These are phyloP conservation scores for Blastocystis sp. DNA, from an alignment of 352 stramenopile genomes.

Conservation along the genomic window DNA sequence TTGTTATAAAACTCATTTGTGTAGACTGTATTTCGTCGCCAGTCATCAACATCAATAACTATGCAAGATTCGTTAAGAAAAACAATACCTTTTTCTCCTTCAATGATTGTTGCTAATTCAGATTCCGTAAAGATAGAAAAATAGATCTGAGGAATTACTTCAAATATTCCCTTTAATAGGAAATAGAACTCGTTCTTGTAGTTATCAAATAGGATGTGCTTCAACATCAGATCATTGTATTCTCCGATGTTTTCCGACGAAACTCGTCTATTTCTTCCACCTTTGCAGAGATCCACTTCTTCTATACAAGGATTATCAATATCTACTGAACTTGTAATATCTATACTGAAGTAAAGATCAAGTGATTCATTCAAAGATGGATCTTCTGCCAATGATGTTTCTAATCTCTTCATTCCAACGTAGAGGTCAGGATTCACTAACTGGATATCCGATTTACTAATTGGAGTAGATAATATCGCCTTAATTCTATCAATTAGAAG, in stretches of 20 bases:
- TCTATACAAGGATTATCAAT: background rate
- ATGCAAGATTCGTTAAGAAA: background rate
- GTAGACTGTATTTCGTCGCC: constrained; percentile 23
- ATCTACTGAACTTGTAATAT: constrained; percentile 21
- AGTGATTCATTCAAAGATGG: background rate
- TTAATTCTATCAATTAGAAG: background rate
- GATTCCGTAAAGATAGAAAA: constrained; percentile 44
- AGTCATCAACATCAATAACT: constrained; percentile 28
- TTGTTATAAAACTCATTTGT: constrained; percentile 41
- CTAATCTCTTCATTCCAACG: background rate
- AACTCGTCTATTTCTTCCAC: background rate
- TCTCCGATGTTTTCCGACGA: constrained; percentile 27
- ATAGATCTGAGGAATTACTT: constrained; percentile 47
- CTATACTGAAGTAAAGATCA: constrained; percentile 11
- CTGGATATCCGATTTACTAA: background rate
- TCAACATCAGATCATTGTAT: constrained; percentile 25
- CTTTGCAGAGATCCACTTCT: constrained; percentile 11
- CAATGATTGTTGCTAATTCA: background rate
- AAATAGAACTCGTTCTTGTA: constrained; percentile 12
- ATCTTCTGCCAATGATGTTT: background rate
- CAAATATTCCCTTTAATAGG: constrained; percentile 15
- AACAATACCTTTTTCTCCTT: background rate
- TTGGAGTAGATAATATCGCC: background rate
- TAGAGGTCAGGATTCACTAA: background rate
- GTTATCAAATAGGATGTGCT: constrained; percentile 25